A percentile compares a stretch with the other conserved stretches of the same genome.
Conservation (phyloP, 768 basidiomycete genomes). For the Lactarius quietus region DNA sequence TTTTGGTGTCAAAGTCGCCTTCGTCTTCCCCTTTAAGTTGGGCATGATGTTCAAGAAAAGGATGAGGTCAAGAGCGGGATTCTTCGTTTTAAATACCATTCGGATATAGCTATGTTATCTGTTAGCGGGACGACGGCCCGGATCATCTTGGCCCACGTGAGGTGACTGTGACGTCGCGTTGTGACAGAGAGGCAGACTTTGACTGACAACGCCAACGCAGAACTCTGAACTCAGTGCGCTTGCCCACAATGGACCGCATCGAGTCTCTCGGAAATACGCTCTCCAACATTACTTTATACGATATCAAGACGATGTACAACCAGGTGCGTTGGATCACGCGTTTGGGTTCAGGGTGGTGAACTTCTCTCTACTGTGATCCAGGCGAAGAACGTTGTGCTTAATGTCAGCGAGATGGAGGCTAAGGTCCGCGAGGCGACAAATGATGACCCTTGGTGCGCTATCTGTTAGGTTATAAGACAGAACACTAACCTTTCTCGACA, state of each 20-base stretch:
- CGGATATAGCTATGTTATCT: not conserved
- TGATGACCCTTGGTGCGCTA: conserved; percentile 93
- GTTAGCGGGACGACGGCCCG: too few species aligned
- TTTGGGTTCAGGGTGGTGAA: not conserved
- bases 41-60: too few species aligned
- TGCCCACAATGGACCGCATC: conserved; percentile 67
- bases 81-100: not conserved
- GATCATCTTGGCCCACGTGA: too few species aligned
- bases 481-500: conserved; percentile 2
- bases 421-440: conserved; percentile 97
- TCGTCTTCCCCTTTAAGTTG: too few species aligned
- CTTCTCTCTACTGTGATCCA: conserved; percentile 31
- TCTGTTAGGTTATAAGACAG: not conserved
- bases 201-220: not conserved
- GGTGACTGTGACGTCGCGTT: too few species aligned
- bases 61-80: too few species aligned
- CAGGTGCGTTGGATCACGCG: conserved; percentile 51
- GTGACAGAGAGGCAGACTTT: not conserved
- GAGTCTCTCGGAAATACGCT: conserved; percentile 71
- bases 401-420: conserved; percentile 94
- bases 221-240: not conserved
- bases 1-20: too few species aligned
- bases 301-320: conserved; percentile 92
- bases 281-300: conserved; percentile 85
- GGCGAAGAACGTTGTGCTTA: conserved; percentile 96